A percentile compares a stretch with the other conserved stretches of the same genome.
Conservation (phyloP, 2,329 filamentous ascomycete genomes). For the Xylariaceae sp. region DNA sequence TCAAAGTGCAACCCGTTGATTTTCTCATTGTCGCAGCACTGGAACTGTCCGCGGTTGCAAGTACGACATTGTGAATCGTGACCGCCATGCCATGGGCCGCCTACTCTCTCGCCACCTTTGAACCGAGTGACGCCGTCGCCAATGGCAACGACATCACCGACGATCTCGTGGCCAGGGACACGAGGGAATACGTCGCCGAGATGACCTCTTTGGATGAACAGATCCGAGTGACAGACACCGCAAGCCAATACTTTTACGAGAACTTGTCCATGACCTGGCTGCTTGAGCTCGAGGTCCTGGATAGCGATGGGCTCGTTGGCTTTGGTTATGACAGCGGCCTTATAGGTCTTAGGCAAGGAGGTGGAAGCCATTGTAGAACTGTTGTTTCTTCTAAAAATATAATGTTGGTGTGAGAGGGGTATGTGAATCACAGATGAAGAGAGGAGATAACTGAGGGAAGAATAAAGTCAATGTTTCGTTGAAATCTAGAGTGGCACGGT, state of each 20-base stretch:
- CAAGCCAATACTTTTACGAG: slow-evolving; percentile 69
- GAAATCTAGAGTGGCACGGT: not conserved
- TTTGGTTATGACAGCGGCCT: slow-evolving; percentile 58
- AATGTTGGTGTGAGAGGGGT: not conserved
- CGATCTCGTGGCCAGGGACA: slow-evolving; percentile 66
- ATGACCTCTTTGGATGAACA: slow-evolving; percentile 41
- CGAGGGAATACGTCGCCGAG: slow-evolving; percentile 57
- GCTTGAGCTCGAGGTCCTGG: slow-evolving; percentile 55
- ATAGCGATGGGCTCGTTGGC: slow-evolving; percentile 50
- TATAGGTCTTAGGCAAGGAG: slow-evolving; percentile 60
- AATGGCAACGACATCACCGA: slow-evolving; percentile 62
- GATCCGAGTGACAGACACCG: slow-evolving; percentile 67
- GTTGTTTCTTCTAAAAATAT: not conserved
- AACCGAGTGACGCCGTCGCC: slow-evolving; percentile 55
- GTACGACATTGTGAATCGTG: slow-evolving; percentile 58
- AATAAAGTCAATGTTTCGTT: not conserved
- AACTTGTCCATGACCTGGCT: slow-evolving; percentile 54
- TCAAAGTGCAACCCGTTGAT: slow-evolving; percentile 64
- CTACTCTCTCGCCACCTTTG: slow-evolving; percentile 62
- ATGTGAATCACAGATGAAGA: not conserved
- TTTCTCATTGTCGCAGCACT: slow-evolving; percentile 60
- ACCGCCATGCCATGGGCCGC: slow-evolving; percentile 65
- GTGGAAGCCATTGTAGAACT: slow-evolving; percentile 26
- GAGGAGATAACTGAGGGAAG: slow-evolving; percentile 2
- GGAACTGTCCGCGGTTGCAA: slow-evolving; percentile 61